Evolutionary conservation across 2,329 filamentous ascomycete species (phyloP), one percentile per base, ranked within the genome.

Genomic region (Colletotrichum tanaceti): DNA sequence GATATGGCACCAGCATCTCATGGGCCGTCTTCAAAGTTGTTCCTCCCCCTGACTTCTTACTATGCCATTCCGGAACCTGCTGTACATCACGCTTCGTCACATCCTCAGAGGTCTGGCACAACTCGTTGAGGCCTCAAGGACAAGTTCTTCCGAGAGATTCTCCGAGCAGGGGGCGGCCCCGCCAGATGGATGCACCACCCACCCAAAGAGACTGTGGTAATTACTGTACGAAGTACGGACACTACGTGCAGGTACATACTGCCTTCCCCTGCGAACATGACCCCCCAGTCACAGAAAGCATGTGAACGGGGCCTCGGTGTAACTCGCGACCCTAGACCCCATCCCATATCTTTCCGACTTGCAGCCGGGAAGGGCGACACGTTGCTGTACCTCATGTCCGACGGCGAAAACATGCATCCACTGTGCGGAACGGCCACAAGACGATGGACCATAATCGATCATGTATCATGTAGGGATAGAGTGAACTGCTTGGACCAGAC

Each of bases 81-180:
- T 22, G 32, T 16, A 22, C 13, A 14, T 54, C 5, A 54, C 38
- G 18, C 13, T 20, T 22, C 32, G 22, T 39, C 20, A 16, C n/a
- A 39, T n/a, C 28, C n/a, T 11, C 14, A 53, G 38, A 53, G 18
- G n/a, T n/a, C 32, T 20, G 50, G 28, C 18, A 38, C 5, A 44
- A 16, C 44, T 20, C 13, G n/a, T 39, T 32, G 22, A 13, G 9
- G 38, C 4, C 9, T 22, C n/a, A 7, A 39, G 24, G 57, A 9
- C 32, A 10, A 35, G 28, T 54, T n/a, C 39, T 44, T 14, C 58
- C 64, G 64, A 67, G 39, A 63, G 52, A 57, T 67, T 67, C 64
- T 58, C 64, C 64, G 64, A 39, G 52, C 58, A 63, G 50, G 39
- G 24, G 20, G 49, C 5, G 24, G 41, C 58, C 58, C 64, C 43